Evolutionary conservation across 352 stramenopile genomes (phyloP), one percentile per base, ranked within the genome.

Genomic region (Phytophthora pseudosyringae): DNA sequence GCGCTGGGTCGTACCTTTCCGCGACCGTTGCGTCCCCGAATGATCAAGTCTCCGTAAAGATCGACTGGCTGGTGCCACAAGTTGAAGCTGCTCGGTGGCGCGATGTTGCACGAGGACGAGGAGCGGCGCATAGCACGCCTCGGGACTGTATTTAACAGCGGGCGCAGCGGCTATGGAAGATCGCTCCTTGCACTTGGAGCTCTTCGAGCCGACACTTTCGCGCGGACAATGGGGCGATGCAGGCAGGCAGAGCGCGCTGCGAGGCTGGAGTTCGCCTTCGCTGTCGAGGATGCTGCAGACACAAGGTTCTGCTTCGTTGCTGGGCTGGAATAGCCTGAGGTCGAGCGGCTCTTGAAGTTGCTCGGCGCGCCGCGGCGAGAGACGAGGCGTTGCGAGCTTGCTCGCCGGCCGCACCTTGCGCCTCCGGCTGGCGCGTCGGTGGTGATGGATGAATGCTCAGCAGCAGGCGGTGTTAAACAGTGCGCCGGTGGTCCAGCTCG

Each of bases 371-470:
- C 18, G 16, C 33, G 35, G 46, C 32, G 15, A 66, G 58, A 66
- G 58, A 59, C 58, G 13, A 28, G 43, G 13, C 31, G 18, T 7
- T 11, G 5, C 28, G 15, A 11, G 11, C 32, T 44, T 44, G 29
- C 43, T 40, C 47, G 47, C 44, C 35, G 8, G 15, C 38, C 12
- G 31, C 29, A 61, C 43, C 43, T 62, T 67, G 59, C 59, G 59
- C 59, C 49, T 47, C 40, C 18, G n/a, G 6, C 21, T 59, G 29
- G 16, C 36, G 33, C 56, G 6, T 28, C 8, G 31, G 2, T n/a
- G 33, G 39, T 67, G 43, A 62, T 67, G 59, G 59, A 67, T 67
- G 51, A 67, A 63, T 46, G 13, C 53, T 61, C 53, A 61, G 35
- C 10, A 49, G 21, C n/a, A 46, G 40, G 7, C 18, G 43, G 58